Base-by-base conservation (phyloP, 768 basidiomycete genomes). In the Mycena filopes region DNA sequence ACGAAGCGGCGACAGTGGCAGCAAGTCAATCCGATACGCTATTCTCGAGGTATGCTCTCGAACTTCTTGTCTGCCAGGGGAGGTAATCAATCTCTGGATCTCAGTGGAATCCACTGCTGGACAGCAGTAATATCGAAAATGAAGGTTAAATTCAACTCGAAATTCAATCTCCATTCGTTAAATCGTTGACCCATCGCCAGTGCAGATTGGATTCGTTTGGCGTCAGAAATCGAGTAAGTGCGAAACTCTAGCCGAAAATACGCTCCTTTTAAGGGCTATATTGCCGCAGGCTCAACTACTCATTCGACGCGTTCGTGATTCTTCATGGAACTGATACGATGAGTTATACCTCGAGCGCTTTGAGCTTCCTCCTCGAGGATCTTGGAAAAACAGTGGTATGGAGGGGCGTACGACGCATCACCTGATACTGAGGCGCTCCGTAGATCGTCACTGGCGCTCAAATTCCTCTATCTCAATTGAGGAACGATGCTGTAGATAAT, bases 401-500 rank as follows among this genome's bases (percentile, higher is more conserved):
- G 3, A 18, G 23, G n/a, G 8, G 29, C 5, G 20, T 46, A 40
- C 28, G 13, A 48, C 50, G 28, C 55, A 16, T 12, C 40, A 28
- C 15, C 18, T 43, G n/a, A 49, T 26, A 38, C 54, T 45, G 25
- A 43, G 47, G 11, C 29, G n/a, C 40, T 40, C 57, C 55, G 13
- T 54, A 95, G 94, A 94, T 97, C 62, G 70, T 96, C 31, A 97
- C 94, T 1, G 96, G 96, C 15, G 95, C 96, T 0, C 96, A 98
- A 79, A 97, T 98, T 38, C 94, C 96, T 16, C 80, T 96, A 36
- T 95, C 93, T 2, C 92, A 95, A 73, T 81, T 96, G 48, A 86
- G 95, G n/a, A 98, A 96, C 70, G 96, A 98, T 75, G 95, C 95
- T 10, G 89, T 95, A 7, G 96, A 97, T 70, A 98, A 98, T 74